Evolutionary conservation across 116 monocot genomes (phyloP).

Genomic region (Phalaenopsis hybrid): DNA sequence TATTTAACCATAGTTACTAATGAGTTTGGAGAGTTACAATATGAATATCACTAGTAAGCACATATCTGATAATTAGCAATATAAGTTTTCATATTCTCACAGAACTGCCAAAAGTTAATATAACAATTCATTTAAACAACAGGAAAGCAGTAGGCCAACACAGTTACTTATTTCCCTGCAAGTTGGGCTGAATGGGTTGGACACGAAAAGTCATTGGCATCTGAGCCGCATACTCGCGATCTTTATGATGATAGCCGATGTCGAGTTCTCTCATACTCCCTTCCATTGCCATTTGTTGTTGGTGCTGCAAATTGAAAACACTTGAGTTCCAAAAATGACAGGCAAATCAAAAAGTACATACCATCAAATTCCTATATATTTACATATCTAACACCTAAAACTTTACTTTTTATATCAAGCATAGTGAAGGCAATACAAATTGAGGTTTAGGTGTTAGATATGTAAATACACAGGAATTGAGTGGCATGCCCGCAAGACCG

Average conservation of each 20-base stretch:
- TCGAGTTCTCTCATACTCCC: conserved; percentile 31
- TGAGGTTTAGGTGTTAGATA: too few species aligned
- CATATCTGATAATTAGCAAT: neutral
- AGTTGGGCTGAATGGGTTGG: conserved; percentile 70
- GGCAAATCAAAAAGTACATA: too few species aligned
- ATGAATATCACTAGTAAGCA: too few species aligned
- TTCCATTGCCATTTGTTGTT: conserved; percentile 46
- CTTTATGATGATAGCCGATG: conserved; percentile 35
- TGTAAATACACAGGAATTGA: too few species aligned
- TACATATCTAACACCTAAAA: too few species aligned
- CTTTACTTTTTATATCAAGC: too few species aligned
- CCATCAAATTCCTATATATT: too few species aligned
- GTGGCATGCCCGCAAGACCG: too few species aligned
- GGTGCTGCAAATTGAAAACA: conserved; percentile 34
- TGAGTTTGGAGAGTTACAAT: neutral
- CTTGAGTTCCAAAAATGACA: neutral
- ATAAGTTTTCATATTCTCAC: neutral
- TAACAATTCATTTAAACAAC: neutral
- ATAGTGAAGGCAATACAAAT: too few species aligned
- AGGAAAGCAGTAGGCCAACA: neutral
- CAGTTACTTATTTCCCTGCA: conserved; percentile 42
- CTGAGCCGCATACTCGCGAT: conserved; percentile 31
- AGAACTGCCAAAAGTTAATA: neutral
- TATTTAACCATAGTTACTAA: neutral
- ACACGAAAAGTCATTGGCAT: conserved; percentile 50